Base-by-base conservation (phyloP, 1,284 basidiomycete species). In the Uromyces viciae-fabae region DNA sequence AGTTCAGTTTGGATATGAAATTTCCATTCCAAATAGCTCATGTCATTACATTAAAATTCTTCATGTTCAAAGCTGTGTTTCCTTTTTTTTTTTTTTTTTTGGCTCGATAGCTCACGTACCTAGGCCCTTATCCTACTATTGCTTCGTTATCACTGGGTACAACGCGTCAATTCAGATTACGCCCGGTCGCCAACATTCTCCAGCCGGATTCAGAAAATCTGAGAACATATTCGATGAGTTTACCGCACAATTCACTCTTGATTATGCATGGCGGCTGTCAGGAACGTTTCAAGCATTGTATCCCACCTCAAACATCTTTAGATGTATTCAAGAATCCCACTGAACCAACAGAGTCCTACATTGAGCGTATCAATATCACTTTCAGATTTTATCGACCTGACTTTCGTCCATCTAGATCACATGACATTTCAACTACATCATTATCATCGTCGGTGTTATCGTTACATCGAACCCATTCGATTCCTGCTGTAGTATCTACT, bases 201-300 rank as follows among this genome's bases (percentile, higher is more conserved):
- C 19, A 71, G 56, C 91, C 68, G 87, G 86, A 75, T 89, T 66
- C 81, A 64, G 43, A 58, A 11, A 84, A 84, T 3, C 83, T 92
- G 0, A 89, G 91, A 82, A 96, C 94, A 0, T 95, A 92, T 86
- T 93, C 95, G 85, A 89, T 96, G 31, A 90, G 91, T 15, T 86
- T 97, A 33, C 86, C 90, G 5, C 94, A 97, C 84, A 97, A 97
- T 85, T 93, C 92, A 91, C 88, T 94, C 43, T 88, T 90, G n/a
- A 92, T 96, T 83, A 98, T 98, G 95, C 93, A 95, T 83, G 93
- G 93, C 0, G 91, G 92, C 0, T 92, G 91, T 82, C 95, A 98
- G 87, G 94, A 98, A 86, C 88, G 88, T 28, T 98, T 92, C 88
- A 97, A 97, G 82, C 92, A 93, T 83, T 89, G 89, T 9, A 89